phyloP scores from a whole-genome alignment of 345 rosid genomes.

The Sisymbrium altissimum region DNA sequence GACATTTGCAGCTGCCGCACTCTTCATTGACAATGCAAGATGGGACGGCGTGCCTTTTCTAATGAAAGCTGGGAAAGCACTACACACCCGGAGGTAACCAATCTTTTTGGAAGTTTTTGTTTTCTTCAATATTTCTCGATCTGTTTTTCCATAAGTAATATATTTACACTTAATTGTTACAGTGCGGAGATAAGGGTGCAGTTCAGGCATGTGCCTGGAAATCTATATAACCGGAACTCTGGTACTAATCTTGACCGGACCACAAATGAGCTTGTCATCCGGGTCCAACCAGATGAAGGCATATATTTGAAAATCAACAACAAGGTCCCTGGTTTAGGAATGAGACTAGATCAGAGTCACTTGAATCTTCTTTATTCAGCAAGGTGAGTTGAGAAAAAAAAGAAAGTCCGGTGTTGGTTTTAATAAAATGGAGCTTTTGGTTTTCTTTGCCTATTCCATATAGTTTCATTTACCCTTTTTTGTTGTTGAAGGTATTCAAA shows the following conservation, averaged over 20 bases:
- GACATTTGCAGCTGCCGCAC: slow-evolving; percentile 97
- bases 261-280: slow-evolving; percentile 91
- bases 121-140: not conserved
- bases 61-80: slow-evolving; percentile 98
- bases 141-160: not conserved
- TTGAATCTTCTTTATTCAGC: slow-evolving; percentile 90
- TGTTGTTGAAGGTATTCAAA: slow-evolving; percentile 59
- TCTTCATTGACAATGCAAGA: slow-evolving; percentile 92
- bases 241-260: slow-evolving; percentile 77
- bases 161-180: not conserved
- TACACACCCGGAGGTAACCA: slow-evolving; percentile 60
- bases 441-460: not conserved
- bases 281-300: slow-evolving; percentile 96
- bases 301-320: slow-evolving; percentile 94
- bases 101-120: not conserved
- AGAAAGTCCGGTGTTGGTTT: not conserved
- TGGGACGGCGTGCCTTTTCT: slow-evolving; percentile 99
- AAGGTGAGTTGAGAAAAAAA: slow-evolving; percentile 30
- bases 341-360: slow-evolving; percentile 87
- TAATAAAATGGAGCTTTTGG: not conserved
- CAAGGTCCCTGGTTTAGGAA: slow-evolving; percentile 97
- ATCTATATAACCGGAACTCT: slow-evolving; percentile 67
- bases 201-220: slow-evolving; percentile 96
- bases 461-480: not conserved
- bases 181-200: slow-evolving; percentile 98